A percentile compares a stretch with the other conserved stretches of the same genome.
phyloP scores from a whole-genome alignment of 2,329 filamentous ascomycete species.

The Biscogniauxia marginata region DNA sequence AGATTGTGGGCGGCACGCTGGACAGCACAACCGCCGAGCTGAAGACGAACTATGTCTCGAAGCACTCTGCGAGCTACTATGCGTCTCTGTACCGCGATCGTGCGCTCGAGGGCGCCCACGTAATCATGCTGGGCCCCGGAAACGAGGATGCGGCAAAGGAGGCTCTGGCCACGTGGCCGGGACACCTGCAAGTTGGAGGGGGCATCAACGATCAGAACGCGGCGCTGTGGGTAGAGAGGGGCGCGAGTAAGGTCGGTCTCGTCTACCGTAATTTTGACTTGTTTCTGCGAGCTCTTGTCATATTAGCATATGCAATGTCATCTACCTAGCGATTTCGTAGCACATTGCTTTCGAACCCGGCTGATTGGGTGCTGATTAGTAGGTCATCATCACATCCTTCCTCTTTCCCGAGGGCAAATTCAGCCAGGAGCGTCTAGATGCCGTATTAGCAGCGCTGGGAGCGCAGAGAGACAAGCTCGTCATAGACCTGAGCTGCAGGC shows the following conservation, averaged over 20 bases:
- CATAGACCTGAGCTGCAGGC: constrained; percentile 89
- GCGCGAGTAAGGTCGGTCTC: constrained; percentile 76
- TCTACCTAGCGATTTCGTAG: too few species aligned
- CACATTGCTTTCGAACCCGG: too few species aligned
- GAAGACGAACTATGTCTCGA: constrained; percentile 90
- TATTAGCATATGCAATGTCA: too few species aligned
- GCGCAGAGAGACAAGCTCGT: constrained; percentile 80
- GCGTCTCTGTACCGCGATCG: constrained; percentile 77
- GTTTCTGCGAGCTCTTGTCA: too few species aligned
- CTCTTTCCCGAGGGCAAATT: constrained; percentile 86
- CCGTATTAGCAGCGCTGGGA: constrained; percentile 69
- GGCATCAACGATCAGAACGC: constrained; percentile 88
- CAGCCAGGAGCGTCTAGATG: constrained; percentile 71
- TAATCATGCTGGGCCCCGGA: constrained; percentile 92
- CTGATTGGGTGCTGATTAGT: constrained; percentile 28
- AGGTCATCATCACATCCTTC: constrained; percentile 97
- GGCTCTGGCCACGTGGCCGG: constrained; percentile 75
- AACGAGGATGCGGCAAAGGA: constrained; percentile 79
- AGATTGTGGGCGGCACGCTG: constrained; percentile 94
- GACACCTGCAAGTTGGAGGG: constrained; percentile 85
- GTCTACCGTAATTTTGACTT: too few species aligned
- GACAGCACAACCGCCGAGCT: constrained; percentile 64
- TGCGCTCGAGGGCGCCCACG: constrained; percentile 75
- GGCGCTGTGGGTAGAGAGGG: constrained; percentile 77
- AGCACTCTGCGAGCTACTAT: constrained; percentile 77